A percentile compares a stretch with the other conserved stretches of the same genome.
phyloP scores from a whole-genome alignment of 176 grass and related monocot genomes.

The Triticum timopheevii region DNA sequence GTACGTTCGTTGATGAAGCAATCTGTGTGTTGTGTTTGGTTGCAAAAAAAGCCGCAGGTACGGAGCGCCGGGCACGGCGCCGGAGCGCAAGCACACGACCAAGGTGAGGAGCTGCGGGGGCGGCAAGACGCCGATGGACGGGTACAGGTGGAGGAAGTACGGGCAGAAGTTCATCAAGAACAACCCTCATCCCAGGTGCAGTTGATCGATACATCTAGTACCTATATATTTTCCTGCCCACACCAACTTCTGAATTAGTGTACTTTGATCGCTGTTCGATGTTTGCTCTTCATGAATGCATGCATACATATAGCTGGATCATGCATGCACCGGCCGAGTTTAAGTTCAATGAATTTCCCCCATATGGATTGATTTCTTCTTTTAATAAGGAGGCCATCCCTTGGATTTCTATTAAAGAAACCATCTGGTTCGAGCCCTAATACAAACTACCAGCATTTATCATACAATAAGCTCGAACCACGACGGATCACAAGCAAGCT shows the following conservation, averaged over 20 bases:
- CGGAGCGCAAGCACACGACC: slow-evolving; percentile 48
- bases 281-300: background rate
- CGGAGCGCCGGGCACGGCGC: background rate
- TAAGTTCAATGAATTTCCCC: too few species aligned
- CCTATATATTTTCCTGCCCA: background rate
- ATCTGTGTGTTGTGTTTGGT: background rate
- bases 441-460: too few species aligned
- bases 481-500: too few species aligned
- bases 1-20: background rate
- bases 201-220: background rate
- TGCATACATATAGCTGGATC: background rate
- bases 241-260: background rate
- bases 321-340: background rate
- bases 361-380: too few species aligned
- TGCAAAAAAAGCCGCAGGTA: slow-evolving; percentile 20
- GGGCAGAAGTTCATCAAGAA: slow-evolving; percentile 89
- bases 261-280: background rate
- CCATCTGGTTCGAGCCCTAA: too few species aligned
- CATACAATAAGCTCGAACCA: too few species aligned
- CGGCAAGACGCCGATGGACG: slow-evolving; percentile 55
- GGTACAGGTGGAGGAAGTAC: slow-evolving; percentile 86
- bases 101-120: slow-evolving; percentile 55
- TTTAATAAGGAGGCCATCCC: too few species aligned
- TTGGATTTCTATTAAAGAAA: too few species aligned
- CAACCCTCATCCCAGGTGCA: slow-evolving; percentile 66